phyloP scores from a whole-genome alignment of 2,329 filamentous ascomycete species.

The Fusarium nanum region DNA sequence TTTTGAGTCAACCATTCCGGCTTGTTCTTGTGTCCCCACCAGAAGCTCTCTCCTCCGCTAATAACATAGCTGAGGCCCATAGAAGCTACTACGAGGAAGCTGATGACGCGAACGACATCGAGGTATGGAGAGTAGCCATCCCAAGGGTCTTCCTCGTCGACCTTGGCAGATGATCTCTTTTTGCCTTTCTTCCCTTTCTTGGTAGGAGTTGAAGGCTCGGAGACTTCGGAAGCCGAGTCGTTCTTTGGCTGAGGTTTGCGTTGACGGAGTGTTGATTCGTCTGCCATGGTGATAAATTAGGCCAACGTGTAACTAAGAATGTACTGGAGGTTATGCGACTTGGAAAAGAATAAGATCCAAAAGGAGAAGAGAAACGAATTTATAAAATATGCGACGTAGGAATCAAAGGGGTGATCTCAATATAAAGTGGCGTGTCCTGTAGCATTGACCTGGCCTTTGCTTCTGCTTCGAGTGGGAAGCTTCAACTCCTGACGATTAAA shows the following conservation, averaged over 20 bases:
- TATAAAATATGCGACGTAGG: neutral
- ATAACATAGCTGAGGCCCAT: conserved; percentile 80
- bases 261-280: conserved; percentile 57
- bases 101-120: conserved; percentile 76
- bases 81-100: conserved; percentile 73
- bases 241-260: conserved; percentile 53
- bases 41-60: conserved; percentile 75
- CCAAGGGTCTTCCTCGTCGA: conserved; percentile 57
- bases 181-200: conserved; percentile 35
- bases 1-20: conserved; percentile 70
- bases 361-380: conserved; percentile 2
- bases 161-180: conserved; percentile 35
- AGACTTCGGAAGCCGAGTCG: conserved; percentile 30
- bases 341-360: neutral
- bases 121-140: conserved; percentile 67
- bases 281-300: conserved; percentile 49
- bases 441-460: conserved; percentile 25
- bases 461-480: conserved; percentile 35
- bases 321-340: neutral
- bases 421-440: conserved; percentile 39
- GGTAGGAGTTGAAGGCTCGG: conserved; percentile 43
- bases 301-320: neutral
- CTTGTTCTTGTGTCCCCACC: conserved; percentile 73
- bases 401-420: conserved; percentile 24
- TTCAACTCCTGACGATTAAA: conserved; percentile 27